Percentiles rank a stretch among this genome's conserved stretches.
These are phyloP conservation scores for Rhynchospora breviuscula DNA, from an alignment of 176 grass and related monocot genomes.

Conservation along the genomic window DNA sequence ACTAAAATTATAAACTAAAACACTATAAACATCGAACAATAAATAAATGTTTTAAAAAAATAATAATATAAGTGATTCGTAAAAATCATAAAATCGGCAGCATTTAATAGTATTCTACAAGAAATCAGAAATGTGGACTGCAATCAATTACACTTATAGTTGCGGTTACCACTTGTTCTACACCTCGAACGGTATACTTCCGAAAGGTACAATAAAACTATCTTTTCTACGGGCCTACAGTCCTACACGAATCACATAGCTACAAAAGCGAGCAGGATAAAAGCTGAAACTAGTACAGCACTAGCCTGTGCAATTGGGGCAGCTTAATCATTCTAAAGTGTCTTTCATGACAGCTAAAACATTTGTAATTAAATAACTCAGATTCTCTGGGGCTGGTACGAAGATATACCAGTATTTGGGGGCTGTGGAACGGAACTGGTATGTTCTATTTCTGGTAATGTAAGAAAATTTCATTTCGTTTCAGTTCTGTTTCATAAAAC, in stretches of 20 bases:
- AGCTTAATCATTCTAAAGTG: conserved; percentile 3
- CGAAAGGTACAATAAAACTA: not conserved
- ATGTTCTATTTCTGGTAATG: no score
- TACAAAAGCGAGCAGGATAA: not conserved
- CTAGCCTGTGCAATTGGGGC: not conserved
- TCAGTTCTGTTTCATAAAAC: no score
- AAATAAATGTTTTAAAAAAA: no score
- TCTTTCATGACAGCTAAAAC: not conserved
- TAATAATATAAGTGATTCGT: no score
- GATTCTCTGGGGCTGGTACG: not conserved
- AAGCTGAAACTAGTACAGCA: not conserved
- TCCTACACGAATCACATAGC: not conserved
- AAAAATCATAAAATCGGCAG: no score
- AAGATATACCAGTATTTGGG: not conserved
- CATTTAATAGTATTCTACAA: not conserved
- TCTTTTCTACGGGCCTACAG: not conserved
- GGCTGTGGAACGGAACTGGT: no score
- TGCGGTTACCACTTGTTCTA: not conserved
- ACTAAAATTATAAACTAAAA: no score
- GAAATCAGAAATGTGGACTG: not conserved
- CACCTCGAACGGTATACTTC: not conserved
- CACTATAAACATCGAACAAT: no score
- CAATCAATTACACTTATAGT: not conserved
- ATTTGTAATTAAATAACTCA: not conserved
- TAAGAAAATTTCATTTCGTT: no score